Conservation (phyloP, 331 rosid species). For the Arachis monticola region DNA sequence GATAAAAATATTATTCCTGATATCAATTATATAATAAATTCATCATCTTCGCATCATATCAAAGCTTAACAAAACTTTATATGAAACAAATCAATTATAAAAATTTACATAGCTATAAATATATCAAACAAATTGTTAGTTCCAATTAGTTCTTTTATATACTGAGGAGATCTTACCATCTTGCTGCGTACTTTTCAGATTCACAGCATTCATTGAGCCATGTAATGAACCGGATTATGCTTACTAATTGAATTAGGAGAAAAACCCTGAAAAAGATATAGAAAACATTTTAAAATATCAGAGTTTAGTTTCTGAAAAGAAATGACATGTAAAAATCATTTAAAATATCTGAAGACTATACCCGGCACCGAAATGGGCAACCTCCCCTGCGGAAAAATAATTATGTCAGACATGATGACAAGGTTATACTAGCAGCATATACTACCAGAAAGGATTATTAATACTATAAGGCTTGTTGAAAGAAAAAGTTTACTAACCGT, state of each 20-base stretch:
- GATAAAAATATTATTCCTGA: constrained; percentile 2
- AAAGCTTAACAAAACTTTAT: constrained; percentile 20
- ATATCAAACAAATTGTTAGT: constrained; percentile 27
- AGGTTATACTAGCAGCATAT: constrained; percentile 25
- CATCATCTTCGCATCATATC: constrained; percentile 17
- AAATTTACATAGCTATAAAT: background rate
- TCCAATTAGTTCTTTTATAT: constrained; percentile 23
- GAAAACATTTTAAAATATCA: constrained; percentile 25
- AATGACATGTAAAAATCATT: constrained; percentile 27
- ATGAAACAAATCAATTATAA: background rate
- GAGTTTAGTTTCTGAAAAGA: constrained; percentile 10
- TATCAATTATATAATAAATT: constrained; percentile 32
- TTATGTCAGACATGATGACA: constrained; percentile 35
- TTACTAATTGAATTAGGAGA: constrained; percentile 90
- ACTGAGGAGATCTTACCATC: constrained; percentile 70
- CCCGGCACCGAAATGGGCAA: constrained; percentile 99
- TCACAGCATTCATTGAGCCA: constrained; percentile 83
- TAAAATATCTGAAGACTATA: constrained; percentile 42
- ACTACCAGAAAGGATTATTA: constrained; percentile 3
- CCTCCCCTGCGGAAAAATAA: constrained; percentile 65
- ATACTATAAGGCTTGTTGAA: constrained; percentile 24
- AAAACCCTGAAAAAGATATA: constrained; percentile 74
- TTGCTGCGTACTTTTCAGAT: constrained; percentile 66
- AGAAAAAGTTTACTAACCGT: constrained; percentile 65
- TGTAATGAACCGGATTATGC: constrained; percentile 89